Conservation (phyloP, 768 basidiomycete species). For the Lactifluus subvellereus region DNA sequence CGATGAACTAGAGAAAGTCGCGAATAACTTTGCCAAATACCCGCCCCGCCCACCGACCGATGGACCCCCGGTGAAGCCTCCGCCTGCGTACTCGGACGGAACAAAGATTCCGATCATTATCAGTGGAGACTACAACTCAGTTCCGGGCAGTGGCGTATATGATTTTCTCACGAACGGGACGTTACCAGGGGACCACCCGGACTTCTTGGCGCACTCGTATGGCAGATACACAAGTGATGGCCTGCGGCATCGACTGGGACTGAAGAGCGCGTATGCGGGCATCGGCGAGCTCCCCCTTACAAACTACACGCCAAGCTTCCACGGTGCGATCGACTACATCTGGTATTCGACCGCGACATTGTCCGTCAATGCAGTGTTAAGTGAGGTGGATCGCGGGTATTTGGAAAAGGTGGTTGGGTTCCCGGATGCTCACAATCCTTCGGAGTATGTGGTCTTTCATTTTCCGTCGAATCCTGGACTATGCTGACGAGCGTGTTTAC, state of each 20-base stretch:
- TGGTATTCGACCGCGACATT: conserved; percentile 80
- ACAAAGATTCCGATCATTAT: conserved; percentile 86
- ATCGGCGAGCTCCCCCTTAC: conserved; percentile 66
- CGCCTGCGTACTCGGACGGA: conserved; percentile 74
- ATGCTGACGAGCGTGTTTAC: conserved; percentile 20
- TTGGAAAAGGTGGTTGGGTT: conserved; percentile 91
- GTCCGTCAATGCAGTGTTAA: conserved; percentile 75
- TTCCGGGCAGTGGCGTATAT: conserved; percentile 82
- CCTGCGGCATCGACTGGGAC: conserved; percentile 65
- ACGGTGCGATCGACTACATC: conserved; percentile 86
- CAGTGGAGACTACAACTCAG: conserved; percentile 95
- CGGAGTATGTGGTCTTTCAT: conserved; percentile 57
- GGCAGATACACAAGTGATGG: conserved; percentile 92
- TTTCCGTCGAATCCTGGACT: conserved; percentile 17
- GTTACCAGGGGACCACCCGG: conserved; percentile 69
- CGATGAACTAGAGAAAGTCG: conserved; percentile 90
- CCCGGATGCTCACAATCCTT: conserved; percentile 94
- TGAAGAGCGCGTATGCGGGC: conserved; percentile 80
- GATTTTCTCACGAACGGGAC: conserved; percentile 78
- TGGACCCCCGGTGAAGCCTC: conserved; percentile 42
- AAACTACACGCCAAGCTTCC: conserved; percentile 85
- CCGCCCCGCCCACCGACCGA: conserved; percentile 53
- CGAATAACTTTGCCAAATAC: conserved; percentile 74
- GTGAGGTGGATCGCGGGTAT: conserved; percentile 80
- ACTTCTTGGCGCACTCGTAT: conserved; percentile 89